Evolutionary conservation across 768 basidiomycete species (phyloP).

Genomic region (Mycena amicta): DNA sequence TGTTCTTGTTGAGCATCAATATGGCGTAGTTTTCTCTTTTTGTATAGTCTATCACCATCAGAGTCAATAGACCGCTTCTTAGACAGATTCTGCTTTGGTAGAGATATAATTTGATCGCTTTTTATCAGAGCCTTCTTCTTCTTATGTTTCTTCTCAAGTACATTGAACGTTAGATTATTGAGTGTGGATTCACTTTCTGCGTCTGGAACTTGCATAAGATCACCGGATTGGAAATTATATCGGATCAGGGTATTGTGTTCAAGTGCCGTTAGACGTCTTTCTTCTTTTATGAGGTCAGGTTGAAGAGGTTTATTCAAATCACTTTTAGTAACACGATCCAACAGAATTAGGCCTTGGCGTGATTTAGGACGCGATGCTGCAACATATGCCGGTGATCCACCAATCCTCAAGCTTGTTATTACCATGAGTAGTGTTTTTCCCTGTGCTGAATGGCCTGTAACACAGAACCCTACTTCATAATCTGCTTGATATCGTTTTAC

Average conservation of each 20-base stretch:
- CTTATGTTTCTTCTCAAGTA: neutral
- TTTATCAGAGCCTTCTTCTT: neutral
- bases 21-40: neutral
- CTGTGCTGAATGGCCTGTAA: slow-evolving; percentile 35
- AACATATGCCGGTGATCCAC: slow-evolving; percentile 33
- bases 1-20: neutral
- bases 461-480: slow-evolving; percentile 31
- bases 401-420: slow-evolving; percentile 24
- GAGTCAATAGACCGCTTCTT: neutral
- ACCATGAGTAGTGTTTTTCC: slow-evolving; percentile 30
- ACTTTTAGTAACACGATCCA: slow-evolving; percentile 18
- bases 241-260: neutral
- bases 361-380: slow-evolving; percentile 29
- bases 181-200: neutral
- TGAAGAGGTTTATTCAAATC: slow-evolving; percentile 24
- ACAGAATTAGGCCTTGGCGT: slow-evolving; percentile 25
- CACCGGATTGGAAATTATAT: neutral
- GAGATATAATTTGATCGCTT: neutral
- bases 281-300: neutral
- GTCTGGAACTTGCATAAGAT: neutral
- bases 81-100: neutral
- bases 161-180: neutral
- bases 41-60: neutral
- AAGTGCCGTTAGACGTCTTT: neutral
- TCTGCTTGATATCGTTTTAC: slow-evolving; percentile 23